phyloP scores from a whole-genome alignment of 345 rosid species.

The Viola odorata region DNA sequence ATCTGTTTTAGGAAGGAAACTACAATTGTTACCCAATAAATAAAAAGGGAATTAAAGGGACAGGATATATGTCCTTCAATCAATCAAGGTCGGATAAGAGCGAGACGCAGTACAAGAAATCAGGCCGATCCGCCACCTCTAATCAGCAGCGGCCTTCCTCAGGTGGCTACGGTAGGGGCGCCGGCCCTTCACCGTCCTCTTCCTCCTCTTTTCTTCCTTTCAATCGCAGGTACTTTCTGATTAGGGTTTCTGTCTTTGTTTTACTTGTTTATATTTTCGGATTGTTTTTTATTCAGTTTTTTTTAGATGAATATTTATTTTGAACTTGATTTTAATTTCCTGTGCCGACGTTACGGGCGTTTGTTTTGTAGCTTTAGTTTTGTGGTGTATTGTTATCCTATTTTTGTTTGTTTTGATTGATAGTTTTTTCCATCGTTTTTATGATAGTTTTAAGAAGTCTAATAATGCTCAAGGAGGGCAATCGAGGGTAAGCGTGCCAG shows the following conservation, averaged over 20 bases:
- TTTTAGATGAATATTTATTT: background rate
- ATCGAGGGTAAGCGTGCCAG: constrained; percentile 45
- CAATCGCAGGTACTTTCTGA: constrained; percentile 50
- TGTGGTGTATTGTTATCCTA: background rate
- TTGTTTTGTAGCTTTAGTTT: constrained; percentile 1
- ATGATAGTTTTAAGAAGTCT: constrained; percentile 63
- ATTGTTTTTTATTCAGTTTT: background rate
- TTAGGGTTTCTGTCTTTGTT: background rate
- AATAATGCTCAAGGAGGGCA: constrained; percentile 71
- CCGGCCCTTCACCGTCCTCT: constrained; percentile 59
- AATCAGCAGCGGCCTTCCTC: constrained; percentile 69
- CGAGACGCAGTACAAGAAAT: constrained; percentile 57
- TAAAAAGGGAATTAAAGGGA: constrained; percentile 26
- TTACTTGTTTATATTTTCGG: background rate
- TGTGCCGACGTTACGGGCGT: background rate
- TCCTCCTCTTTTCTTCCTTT: constrained; percentile 33
- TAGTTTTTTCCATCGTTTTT: no score
- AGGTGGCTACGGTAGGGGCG: constrained; percentile 66
- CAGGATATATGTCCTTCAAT: constrained; percentile 90
- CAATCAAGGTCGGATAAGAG: constrained; percentile 81
- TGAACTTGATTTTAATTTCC: background rate
- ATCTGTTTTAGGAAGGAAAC: constrained; percentile 23
- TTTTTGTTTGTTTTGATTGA: background rate
- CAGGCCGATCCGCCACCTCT: constrained; percentile 69
- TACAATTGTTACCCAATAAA: constrained; percentile 1